Evolutionary conservation across 1,284 basidiomycete genomes (phyloP), one percentile per base, ranked within the genome.

Genomic region (Ceratobasidium theobromae): DNA sequence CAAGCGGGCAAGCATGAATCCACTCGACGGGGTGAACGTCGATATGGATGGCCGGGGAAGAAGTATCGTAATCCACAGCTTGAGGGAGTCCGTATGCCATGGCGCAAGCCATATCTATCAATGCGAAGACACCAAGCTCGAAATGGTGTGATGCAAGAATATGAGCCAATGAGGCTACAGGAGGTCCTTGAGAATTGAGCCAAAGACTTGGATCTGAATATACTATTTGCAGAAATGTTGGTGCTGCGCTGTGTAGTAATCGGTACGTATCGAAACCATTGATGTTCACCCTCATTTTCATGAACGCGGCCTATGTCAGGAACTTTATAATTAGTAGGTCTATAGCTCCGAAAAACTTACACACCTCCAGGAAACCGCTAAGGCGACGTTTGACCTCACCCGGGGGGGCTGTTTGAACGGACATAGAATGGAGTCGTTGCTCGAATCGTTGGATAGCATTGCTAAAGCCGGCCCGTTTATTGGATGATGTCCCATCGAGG

Each of bases 51-150:
- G 23, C 21, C 16, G 48, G 32, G 8, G 21, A 12, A 2, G 58
- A 49, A 1, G 58, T 62, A 35, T 62, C 58, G 25, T 62, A 62
- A 8, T 62, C 58, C 8, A 41, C 25, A 11, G 38, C 30, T 14
- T 41, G 53, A 16, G 53, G 53, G 2, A 58, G 43, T 14, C 25
- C 57, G 32, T 62, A 62, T 27, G 46, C 28, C 58, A 62, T 40
- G 2, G 58, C 16, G 27, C 58, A 62, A 18, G 41, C n/a, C n/a
- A 41, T 18, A 18, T 62, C 58, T 4, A 62, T 30, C 1, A 51
- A 16, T 6, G 35, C 48, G 27, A 62, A 62, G 21, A 38, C 46
- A 9, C 28, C 30, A 4, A 62, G 8, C 25, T 62, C 58, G 16
- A 45, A 62, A 1, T 46, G 45, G 4, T n/a, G 6, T 4, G 48